These are phyloP conservation scores for Amborella trichopoda DNA, from an alignment of 164 flowering plant genomes.

Conservation along the genomic window DNA sequence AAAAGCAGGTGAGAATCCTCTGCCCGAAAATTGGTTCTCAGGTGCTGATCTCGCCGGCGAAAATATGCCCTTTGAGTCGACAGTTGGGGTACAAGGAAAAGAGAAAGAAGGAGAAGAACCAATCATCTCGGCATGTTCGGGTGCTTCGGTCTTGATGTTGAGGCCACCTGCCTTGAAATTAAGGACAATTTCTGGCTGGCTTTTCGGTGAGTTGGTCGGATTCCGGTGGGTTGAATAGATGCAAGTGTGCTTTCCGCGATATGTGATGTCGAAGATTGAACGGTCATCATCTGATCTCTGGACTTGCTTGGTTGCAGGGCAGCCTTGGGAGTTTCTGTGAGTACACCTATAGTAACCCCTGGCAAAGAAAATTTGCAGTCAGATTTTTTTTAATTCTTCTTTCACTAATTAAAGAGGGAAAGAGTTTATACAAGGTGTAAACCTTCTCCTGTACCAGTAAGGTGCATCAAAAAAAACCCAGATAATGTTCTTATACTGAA, in stretches of 20 bases:
- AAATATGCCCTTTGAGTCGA: constrained; percentile 4
- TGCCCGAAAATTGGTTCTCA: constrained; percentile 1
- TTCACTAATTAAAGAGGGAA: no score
- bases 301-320: constrained; percentile 89
- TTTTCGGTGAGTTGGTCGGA: constrained; percentile 1
- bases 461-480: no score
- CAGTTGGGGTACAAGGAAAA: constrained; percentile 22
- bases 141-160: constrained; percentile 22
- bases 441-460: no score
- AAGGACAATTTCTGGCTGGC: constrained; percentile 12
- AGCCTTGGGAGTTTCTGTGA: constrained; percentile 47
- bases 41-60: constrained; percentile 10
- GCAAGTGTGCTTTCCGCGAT: constrained; percentile 73
- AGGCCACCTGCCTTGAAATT: constrained; percentile 19
- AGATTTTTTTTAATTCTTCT: not conserved
- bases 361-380: constrained; percentile 7
- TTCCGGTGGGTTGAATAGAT: constrained; percentile 12
- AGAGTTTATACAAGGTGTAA: no score
- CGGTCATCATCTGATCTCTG: constrained; percentile 85
- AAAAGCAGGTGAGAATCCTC: constrained; percentile 25
- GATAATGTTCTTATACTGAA: no score
- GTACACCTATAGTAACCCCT: constrained; percentile 97
- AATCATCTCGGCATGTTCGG: constrained; percentile 18
- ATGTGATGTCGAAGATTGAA: constrained; percentile 54
- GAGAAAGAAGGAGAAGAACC: constrained; percentile 17